A percentile compares a stretch with the other conserved stretches of the same genome.
These are phyloP conservation scores for Lactarius trivialis DNA, from an alignment of 768 basidiomycete species.

Conservation along the genomic window DNA sequence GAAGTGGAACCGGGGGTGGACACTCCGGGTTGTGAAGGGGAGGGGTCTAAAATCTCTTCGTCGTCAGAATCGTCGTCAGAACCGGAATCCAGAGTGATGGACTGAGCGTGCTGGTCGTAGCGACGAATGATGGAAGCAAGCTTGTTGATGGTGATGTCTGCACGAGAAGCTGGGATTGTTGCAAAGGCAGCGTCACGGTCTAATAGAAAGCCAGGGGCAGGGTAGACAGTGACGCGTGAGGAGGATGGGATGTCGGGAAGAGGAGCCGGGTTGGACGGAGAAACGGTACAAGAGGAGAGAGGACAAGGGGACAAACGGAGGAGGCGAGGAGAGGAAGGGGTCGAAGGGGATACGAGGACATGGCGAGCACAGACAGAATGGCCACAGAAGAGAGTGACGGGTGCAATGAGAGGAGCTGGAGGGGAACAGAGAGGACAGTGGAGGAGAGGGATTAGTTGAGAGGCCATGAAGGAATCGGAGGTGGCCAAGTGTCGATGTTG, in stretches of 20 bases:
- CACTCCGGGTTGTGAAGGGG: conserved; percentile 13
- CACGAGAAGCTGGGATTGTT: conserved; percentile 21
- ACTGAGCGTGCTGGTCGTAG: conserved; percentile 19
- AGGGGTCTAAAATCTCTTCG: conserved; percentile 28
- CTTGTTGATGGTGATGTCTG: conserved; percentile 56
- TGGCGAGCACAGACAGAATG: conserved; percentile 65
- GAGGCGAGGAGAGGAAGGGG: conserved; percentile 14
- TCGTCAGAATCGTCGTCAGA: conserved; percentile 28
- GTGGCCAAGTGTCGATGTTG: conserved; percentile 13
- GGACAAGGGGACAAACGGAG: conserved; percentile 28
- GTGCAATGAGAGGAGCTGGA: conserved; percentile 34
- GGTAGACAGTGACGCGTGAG: conserved; percentile 31
- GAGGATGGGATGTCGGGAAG: conserved; percentile 38
- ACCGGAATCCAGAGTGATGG: conserved; percentile 24
- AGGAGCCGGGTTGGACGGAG: conserved; percentile 20
- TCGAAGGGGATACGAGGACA: conserved; percentile 24
- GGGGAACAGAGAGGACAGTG: conserved; percentile 49
- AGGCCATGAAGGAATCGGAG: conserved; percentile 3
- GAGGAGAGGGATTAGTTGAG: conserved; percentile 36
- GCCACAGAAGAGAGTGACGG: conserved; percentile 68
- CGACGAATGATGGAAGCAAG: conserved; percentile 39
- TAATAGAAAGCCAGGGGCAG: conserved; percentile 28
- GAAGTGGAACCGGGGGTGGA: conserved; percentile 30
- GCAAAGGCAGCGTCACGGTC: conserved; percentile 17
- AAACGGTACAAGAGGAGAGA: conserved; percentile 32